Base-by-base conservation (phyloP, 495 filamentous ascomycete genomes). In the Sabuloglossum arenarium region DNA sequence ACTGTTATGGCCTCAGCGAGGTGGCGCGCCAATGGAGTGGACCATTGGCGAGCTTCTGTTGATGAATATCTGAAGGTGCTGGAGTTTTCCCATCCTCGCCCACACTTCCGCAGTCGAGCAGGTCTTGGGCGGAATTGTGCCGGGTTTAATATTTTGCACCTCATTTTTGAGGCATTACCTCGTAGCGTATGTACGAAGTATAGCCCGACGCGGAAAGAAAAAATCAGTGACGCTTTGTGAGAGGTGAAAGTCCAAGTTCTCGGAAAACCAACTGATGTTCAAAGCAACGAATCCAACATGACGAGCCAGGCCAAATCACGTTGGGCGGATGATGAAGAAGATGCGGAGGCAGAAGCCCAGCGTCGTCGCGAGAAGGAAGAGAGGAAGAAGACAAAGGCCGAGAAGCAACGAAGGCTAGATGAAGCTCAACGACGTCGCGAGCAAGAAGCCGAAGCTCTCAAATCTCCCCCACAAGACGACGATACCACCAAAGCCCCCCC, bases 11-110 rank as follows among this genome's bases (percentile, higher is more conserved):
- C 88, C 63, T 85, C 79, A 42, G 80, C 81, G 28, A 97, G 73
- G 61, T 79, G 81, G 61, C 85, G 88, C 4, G 90, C 89, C 45
- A 97, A 68, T 28, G 90, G 89, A 34, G 90, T 97, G 11, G 88
- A 91, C 86, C 88, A 95, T 71, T 79, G 34, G 65, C 75, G 50
- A 28, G 42, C 55, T 24, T 29, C 25, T 12, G 62, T 59, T 23
- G 62, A 64, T 32, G 59, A 61, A 55, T 43, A 55, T 55, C 53
- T 55, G 31, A 31, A 23, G n/a, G 6, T 10, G 30, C 31, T 58
- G 42, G 58, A 58, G 54, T 61, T 63, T 57, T 60, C 56, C 60
- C 58, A 46, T 54, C 55, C 21, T 57, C 10, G 27, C 6, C 55
- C 11, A 12, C 16, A 19, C 39, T 43, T 27, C 30, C 27, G n/a